A percentile compares a stretch with the other conserved stretches of the same genome.
phyloP scores from a whole-genome alignment of 768 basidiomycete genomes.

The Collybia nuda region DNA sequence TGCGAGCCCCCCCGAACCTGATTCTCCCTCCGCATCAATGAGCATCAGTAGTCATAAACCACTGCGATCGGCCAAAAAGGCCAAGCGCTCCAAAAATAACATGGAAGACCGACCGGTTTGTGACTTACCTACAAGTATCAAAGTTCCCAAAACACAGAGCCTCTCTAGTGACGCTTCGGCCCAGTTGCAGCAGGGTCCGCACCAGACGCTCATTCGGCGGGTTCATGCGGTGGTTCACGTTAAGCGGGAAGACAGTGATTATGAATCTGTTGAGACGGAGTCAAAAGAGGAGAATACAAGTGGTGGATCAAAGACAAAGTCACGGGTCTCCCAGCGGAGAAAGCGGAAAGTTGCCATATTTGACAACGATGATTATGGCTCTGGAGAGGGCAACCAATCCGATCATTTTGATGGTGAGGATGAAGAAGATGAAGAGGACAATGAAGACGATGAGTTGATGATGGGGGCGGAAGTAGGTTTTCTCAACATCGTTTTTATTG shows the following conservation, averaged over 20 bases:
- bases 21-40: conserved; percentile 15
- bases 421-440: conserved; percentile 30
- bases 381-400: conserved; percentile 8
- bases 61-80: conserved; percentile 7
- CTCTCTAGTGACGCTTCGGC: conserved; percentile 7
- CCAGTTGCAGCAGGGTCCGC: conserved; percentile 9
- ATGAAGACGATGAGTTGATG: conserved; percentile 62
- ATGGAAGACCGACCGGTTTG: conserved; percentile 1
- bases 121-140: conserved; percentile 1
- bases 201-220: conserved; percentile 52
- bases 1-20: conserved; percentile 23
- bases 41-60: conserved; percentile 12
- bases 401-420: conserved; percentile 24
- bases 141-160: conserved; percentile 11
- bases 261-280: conserved; percentile 4
- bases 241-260: conserved; percentile 56
- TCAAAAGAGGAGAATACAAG: neutral
- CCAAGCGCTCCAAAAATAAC: conserved; percentile 5
- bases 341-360: conserved; percentile 8
- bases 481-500: neutral
- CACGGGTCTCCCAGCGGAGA: neutral
- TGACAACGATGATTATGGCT: conserved; percentile 5
- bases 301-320: neutral
- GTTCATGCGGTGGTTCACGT: conserved; percentile 67
- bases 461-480: conserved; percentile 55